Evolutionary conservation across 306 rosid species (phyloP).

Genomic region (Glycyrrhiza uralensis): DNA sequence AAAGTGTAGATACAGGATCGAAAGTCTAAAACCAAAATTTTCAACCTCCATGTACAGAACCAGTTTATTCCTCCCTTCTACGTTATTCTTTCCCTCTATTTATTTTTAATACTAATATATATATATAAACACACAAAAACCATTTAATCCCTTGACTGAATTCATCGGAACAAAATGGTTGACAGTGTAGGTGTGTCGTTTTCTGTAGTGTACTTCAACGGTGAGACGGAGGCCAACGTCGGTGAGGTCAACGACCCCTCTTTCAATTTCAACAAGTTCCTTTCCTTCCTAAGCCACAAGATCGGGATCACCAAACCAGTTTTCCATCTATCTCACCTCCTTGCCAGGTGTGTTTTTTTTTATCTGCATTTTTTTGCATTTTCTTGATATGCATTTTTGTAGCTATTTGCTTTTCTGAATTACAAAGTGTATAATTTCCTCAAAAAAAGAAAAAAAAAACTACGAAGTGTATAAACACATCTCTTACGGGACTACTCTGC

Average conservation of each 20-base stretch:
- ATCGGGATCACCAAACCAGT: constrained; percentile 55
- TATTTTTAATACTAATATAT: background rate
- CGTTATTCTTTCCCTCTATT: background rate
- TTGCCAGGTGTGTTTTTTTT: no score
- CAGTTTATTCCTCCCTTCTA: background rate
- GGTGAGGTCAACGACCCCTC: constrained; percentile 33
- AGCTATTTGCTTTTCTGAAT: no score
- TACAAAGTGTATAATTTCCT: no score
- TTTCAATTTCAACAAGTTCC: constrained; percentile 44
- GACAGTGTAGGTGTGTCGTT: constrained; percentile 18
- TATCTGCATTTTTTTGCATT: no score
- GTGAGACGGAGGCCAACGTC: constrained; percentile 41
- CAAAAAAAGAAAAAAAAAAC: no score
- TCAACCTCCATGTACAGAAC: no score
- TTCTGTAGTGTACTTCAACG: constrained; percentile 54
- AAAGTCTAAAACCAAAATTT: no score
- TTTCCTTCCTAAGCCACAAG: constrained; percentile 37
- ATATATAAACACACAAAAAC: background rate
- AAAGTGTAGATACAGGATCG: no score
- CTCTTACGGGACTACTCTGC: no score
- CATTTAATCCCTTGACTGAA: background rate
- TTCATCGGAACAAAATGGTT: background rate
- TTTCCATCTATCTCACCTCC: constrained; percentile 42
- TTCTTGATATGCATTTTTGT: no score
- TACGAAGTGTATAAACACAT: no score